Percentiles rank a stretch among this genome's conserved stretches.
These are phyloP conservation scores for Pyrenophora graminea DNA, from an alignment of 2,329 filamentous ascomycete species.

Conservation along the genomic window DNA sequence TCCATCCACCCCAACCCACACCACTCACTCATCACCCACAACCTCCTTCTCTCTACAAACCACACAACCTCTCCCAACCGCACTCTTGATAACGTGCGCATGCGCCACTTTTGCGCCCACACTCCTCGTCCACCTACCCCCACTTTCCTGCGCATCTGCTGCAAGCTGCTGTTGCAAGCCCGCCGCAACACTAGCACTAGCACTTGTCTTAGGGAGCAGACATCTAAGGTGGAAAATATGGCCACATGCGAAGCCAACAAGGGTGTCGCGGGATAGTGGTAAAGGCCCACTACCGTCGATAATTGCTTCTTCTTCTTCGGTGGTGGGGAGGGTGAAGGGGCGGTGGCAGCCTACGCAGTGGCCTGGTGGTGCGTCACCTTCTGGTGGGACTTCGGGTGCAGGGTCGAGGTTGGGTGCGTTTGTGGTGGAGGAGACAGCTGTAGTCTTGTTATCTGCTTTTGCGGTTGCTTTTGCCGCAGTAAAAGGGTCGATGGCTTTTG, in stretches of 20 bases:
- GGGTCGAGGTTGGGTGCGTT: constrained; percentile 31
- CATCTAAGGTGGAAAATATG: constrained; percentile 81
- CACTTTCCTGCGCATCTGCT: constrained; percentile 49
- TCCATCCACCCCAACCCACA: background rate
- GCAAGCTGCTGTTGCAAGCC: constrained; percentile 51
- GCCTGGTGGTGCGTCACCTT: constrained; percentile 37
- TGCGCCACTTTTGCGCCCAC: constrained; percentile 61
- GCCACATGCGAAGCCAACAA: constrained; percentile 80
- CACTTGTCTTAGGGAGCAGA: constrained; percentile 56
- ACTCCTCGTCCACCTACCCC: constrained; percentile 60
- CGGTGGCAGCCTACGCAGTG: constrained; percentile 42
- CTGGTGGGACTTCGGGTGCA: constrained; percentile 17
- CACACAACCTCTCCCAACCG: constrained; percentile 61
- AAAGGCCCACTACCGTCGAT: constrained; percentile 30
- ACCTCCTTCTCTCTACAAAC: constrained; percentile 40
- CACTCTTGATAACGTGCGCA: constrained; percentile 84
- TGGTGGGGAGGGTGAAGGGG: constrained; percentile 38
- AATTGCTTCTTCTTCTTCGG: constrained; percentile 32
- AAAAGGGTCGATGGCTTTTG: constrained; percentile 35
- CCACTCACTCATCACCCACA: constrained; percentile 9
- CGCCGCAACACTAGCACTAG: constrained; percentile 49
- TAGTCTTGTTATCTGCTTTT: constrained; percentile 28
- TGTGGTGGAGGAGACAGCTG: constrained; percentile 25
- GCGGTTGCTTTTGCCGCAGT: constrained; percentile 28
- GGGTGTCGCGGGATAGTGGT: constrained; percentile 58